Evolutionary conservation across 495 filamentous ascomycete species (phyloP).

Genomic region (Aspergillus nanangensis): DNA sequence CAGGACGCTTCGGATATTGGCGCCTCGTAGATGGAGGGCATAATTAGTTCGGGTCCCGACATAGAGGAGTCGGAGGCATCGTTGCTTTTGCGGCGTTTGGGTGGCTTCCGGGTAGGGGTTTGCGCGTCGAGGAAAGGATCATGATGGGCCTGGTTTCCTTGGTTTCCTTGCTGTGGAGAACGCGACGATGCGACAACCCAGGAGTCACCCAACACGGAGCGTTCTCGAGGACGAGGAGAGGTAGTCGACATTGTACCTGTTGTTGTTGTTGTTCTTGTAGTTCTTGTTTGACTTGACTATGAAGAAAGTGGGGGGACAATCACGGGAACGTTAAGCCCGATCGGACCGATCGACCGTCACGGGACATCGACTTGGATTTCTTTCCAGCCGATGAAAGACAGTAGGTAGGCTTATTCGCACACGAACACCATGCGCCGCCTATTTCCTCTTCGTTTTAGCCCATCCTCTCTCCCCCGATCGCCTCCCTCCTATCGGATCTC

Average conservation of each 20-base stretch:
- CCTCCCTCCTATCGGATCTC: neutral
- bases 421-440: conserved; percentile 19
- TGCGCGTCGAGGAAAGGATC: neutral
- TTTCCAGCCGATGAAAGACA: no score
- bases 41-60: conserved; percentile 41
- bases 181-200: conserved; percentile 33
- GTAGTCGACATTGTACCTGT: conserved; percentile 20
- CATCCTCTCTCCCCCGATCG: neutral
- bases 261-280: neutral
- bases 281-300: neutral
- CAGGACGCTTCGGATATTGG: conserved; percentile 35
- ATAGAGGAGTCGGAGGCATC: conserved; percentile 26
- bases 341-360: conserved; percentile 4
- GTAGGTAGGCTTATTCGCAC: no score
- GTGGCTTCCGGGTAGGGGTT: neutral
- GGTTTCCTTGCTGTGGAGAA: conserved; percentile 11
- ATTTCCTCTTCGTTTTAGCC: conserved; percentile 6
- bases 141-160: neutral
- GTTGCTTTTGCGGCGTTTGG: conserved; percentile 3
- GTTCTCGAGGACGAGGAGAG: conserved; percentile 16
- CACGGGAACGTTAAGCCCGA: conserved; percentile 1
- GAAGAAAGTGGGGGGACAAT: conserved; percentile 1
- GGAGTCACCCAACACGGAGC: conserved; percentile 32
- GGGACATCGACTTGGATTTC: neutral
- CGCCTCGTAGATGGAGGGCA: conserved; percentile 41